Conservation (phyloP, 148 eudicot genomes). For the Simmondsia chinensis region DNA sequence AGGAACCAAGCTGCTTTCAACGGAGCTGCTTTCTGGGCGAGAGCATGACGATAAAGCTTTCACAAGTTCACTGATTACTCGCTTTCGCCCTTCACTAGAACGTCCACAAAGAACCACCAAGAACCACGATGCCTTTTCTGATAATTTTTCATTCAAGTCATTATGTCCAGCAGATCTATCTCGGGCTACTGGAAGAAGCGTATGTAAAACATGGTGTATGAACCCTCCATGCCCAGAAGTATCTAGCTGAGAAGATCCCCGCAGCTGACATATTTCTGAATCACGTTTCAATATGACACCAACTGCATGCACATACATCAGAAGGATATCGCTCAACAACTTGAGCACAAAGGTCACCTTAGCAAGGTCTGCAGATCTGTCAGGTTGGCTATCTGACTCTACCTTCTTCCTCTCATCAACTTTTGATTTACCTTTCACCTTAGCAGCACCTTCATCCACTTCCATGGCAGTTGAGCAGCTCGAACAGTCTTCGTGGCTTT, state of each 20-base stretch:
- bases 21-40: constrained; percentile 40
- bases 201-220: constrained; percentile 74
- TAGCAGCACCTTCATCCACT: constrained; percentile 56
- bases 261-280: constrained; percentile 58
- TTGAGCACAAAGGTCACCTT: constrained; percentile 88
- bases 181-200: constrained; percentile 50
- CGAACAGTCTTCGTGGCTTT: constrained; percentile 29
- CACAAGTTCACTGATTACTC: constrained; percentile 82
- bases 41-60: constrained; percentile 60
- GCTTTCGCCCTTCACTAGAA: constrained; percentile 87
- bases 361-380: constrained; percentile 70
- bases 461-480: constrained; percentile 58
- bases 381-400: constrained; percentile 42
- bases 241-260: constrained; percentile 40
- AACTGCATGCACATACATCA: constrained; percentile 89
- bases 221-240: constrained; percentile 58
- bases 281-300: constrained; percentile 79
- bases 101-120: constrained; percentile 94
- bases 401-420: constrained; percentile 59
- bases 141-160: constrained; percentile 75
- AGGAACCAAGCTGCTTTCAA: constrained; percentile 53
- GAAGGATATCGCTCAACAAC: constrained; percentile 78
- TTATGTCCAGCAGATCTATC: constrained; percentile 55
- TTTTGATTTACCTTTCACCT: constrained; percentile 81
- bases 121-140: constrained; percentile 98